Conservation (phyloP, 2,329 filamentous ascomycete genomes). For the Monosporascus sp. region DNA sequence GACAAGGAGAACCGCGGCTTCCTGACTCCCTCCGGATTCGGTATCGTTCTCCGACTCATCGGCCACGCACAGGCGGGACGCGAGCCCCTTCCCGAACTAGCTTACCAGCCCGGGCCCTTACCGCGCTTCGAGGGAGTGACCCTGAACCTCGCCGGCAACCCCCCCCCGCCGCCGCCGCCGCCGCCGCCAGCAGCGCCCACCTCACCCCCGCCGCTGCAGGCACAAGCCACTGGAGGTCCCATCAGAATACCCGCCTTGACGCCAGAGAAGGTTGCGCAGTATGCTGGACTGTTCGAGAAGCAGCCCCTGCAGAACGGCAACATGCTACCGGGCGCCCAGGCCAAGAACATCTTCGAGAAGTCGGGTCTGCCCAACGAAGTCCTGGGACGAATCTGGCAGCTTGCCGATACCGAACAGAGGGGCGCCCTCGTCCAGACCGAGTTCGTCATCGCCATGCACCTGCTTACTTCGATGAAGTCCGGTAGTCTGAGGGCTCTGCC, state of each 20-base stretch:
- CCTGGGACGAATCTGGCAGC: constrained; percentile 91
- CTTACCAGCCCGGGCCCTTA: constrained; percentile 79
- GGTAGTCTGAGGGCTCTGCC: constrained; percentile 76
- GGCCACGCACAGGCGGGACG: constrained; percentile 89
- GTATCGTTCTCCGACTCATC: constrained; percentile 87
- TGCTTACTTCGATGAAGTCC: constrained; percentile 86
- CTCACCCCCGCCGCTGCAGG: constrained; percentile 44
- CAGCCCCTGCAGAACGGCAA: constrained; percentile 69
- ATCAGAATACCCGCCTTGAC: constrained; percentile 85
- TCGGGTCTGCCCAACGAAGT: constrained; percentile 84
- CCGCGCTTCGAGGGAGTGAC: constrained; percentile 84
- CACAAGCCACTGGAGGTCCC: constrained; percentile 59
- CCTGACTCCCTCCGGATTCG: constrained; percentile 87
- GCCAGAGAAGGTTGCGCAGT: constrained; percentile 85
- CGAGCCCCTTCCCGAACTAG: constrained; percentile 74
- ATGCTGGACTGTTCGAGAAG: constrained; percentile 83
- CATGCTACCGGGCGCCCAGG: constrained; percentile 75
- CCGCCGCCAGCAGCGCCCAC: constrained; percentile 32
- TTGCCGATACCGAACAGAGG: constrained; percentile 89
- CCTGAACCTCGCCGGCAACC: constrained; percentile 38
- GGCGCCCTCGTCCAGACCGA: constrained; percentile 82
- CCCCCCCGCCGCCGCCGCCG: constrained; percentile 36
- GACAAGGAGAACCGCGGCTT: constrained; percentile 95
- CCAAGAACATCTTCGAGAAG: constrained; percentile 92
- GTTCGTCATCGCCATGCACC: constrained; percentile 97